Conservation (phyloP, 164 flowering plant genomes). For the Liriodendron chinense region DNA sequence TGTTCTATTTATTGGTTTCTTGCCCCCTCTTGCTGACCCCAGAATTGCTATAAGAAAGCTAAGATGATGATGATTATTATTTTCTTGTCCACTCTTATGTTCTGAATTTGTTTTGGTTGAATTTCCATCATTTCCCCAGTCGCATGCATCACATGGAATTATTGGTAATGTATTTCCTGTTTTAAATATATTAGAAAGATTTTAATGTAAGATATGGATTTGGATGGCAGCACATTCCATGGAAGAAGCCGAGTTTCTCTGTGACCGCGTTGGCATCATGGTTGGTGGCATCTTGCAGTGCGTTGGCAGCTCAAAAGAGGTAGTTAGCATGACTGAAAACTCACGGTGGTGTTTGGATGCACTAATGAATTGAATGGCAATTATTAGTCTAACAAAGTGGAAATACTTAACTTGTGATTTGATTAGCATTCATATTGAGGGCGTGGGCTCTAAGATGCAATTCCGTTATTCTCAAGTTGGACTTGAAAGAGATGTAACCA, state of each 20-base stretch:
- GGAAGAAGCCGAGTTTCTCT: conserved; percentile 44
- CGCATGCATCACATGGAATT: too few relatives aligned
- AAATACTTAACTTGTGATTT: not conserved
- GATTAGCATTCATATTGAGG: not conserved
- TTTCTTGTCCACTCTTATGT: too few relatives aligned
- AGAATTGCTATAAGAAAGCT: too few relatives aligned
- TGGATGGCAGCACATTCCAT: conserved; percentile 27
- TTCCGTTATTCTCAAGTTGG: not conserved
- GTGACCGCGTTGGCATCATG: conserved; percentile 40
- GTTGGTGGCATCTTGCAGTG: conserved; percentile 36
- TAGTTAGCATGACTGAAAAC: conserved; percentile 3
- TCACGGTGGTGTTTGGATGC: too few relatives aligned
- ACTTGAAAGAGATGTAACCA: not conserved
- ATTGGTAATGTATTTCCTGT: too few relatives aligned
- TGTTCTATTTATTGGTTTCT: too few relatives aligned
- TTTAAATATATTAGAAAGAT: not conserved
- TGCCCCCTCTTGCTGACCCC: too few relatives aligned
- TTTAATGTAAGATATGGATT: not conserved
- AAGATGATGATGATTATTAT: too few relatives aligned
- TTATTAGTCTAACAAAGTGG: not conserved
- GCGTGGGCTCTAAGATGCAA: not conserved
- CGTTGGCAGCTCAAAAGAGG: conserved; percentile 39
- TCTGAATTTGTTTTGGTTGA: too few relatives aligned
- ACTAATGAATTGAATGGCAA: not conserved
- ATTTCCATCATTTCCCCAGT: too few relatives aligned